These are phyloP conservation scores for Aureobasidium sp. DNA, from an alignment of 2,329 filamentous ascomycete genomes.

Conservation along the genomic window DNA sequence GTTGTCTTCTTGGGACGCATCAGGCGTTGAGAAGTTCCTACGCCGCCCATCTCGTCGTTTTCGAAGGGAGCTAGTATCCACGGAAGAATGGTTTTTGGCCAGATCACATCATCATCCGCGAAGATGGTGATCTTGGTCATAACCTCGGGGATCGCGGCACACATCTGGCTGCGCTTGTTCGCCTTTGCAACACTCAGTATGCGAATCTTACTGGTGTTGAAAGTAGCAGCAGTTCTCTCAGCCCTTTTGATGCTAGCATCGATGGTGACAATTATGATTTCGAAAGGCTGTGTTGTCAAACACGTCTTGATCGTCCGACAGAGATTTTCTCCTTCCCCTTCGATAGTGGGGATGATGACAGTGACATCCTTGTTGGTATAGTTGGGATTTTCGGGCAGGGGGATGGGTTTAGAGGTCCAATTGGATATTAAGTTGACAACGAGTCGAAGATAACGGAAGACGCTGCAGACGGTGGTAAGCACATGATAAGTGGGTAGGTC, in stretches of 20 bases:
- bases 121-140: conserved; percentile 80
- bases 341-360: conserved; percentile 87
- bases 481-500: not conserved
- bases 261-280: conserved; percentile 82
- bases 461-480: conserved; percentile 43
- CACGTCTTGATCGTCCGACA: conserved; percentile 74
- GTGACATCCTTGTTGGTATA: conserved; percentile 80
- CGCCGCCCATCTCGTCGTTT: conserved; percentile 73
- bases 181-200: conserved; percentile 75
- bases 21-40: conserved; percentile 85
- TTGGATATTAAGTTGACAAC: conserved; percentile 80
- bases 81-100: conserved; percentile 75
- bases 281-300: conserved; percentile 59
- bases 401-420: conserved; percentile 79
- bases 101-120: conserved; percentile 92
- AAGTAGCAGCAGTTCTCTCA: conserved; percentile 46
- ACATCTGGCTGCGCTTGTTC: conserved; percentile 93
- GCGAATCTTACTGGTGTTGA: conserved; percentile 58
- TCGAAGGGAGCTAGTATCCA: conserved; percentile 95
- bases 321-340: conserved; percentile 77
- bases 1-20: conserved; percentile 59
- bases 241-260: conserved; percentile 61
- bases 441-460: conserved; percentile 81
- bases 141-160: conserved; percentile 80
- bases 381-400: conserved; percentile 71